These are phyloP conservation scores for Sindora glabra DNA, from an alignment of 306 rosid genomes.

Conservation along the genomic window DNA sequence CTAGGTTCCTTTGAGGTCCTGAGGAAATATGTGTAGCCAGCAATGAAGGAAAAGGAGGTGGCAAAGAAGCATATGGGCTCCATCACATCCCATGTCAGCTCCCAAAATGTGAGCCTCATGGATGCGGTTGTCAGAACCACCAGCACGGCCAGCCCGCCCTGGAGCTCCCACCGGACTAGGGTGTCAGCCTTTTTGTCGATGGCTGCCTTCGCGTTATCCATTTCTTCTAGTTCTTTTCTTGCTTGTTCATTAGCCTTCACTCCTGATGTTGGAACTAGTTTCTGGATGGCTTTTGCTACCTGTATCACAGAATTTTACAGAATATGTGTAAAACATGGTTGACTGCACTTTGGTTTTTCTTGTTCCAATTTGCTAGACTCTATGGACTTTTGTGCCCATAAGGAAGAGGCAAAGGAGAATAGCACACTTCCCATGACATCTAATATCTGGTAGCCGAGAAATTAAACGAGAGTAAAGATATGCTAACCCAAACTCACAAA, in stretches of 20 bases:
- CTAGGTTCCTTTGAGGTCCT: conserved; percentile 67
- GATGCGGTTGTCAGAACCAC: conserved; percentile 46
- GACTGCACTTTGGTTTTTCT: conserved; percentile 14
- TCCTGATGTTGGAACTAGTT: conserved; percentile 28
- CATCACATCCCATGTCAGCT: conserved; percentile 89
- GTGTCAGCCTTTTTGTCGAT: conserved; percentile 43
- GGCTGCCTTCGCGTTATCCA: conserved; percentile 42
- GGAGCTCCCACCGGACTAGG: conserved; percentile 56
- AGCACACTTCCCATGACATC: too few species aligned
- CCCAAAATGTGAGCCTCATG: conserved; percentile 92
- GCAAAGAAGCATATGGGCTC: conserved; percentile 79
- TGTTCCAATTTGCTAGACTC: conserved; percentile 18
- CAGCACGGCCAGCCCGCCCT: conserved; percentile 53
- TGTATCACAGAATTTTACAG: conserved; percentile 42
- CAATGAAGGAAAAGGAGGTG: conserved; percentile 66
- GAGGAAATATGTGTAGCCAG: conserved; percentile 60
- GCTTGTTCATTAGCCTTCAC: conserved; percentile 17
- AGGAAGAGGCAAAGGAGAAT: too few species aligned
- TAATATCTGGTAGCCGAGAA: too few species aligned
- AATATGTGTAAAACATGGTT: conserved; percentile 33
- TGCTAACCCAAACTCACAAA: too few species aligned
- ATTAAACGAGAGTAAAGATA: too few species aligned
- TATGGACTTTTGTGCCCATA: too few species aligned
- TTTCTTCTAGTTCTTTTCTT: conserved; percentile 43
- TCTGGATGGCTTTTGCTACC: conserved; percentile 41